phyloP scores from a whole-genome alignment of 2,329 filamentous ascomycete genomes.

The Phialemoniopsis sp. region DNA sequence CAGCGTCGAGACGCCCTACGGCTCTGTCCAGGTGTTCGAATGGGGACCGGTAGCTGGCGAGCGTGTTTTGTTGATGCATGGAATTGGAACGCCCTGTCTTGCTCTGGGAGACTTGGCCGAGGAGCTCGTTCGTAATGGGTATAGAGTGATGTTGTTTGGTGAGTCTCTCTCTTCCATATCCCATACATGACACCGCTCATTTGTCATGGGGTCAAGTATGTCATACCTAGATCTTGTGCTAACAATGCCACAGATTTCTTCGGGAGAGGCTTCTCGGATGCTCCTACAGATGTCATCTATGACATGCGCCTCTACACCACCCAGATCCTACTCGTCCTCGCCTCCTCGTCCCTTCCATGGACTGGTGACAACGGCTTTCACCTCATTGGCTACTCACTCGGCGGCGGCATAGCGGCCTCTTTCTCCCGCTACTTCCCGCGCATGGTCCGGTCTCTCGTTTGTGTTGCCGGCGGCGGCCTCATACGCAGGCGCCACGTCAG shows the following conservation, averaged over 20 bases:
- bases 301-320: conserved; percentile 61
- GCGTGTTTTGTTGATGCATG: conserved; percentile 73
- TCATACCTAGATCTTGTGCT: neutral
- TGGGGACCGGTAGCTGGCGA: conserved; percentile 70
- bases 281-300: conserved; percentile 54
- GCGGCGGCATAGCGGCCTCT: conserved; percentile 67
- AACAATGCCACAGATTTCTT: conserved; percentile 53
- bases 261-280: conserved; percentile 74
- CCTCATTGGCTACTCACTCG: conserved; percentile 75
- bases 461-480: conserved; percentile 67
- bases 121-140: conserved; percentile 53
- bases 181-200: no score
- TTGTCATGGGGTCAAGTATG: no score
- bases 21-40: conserved; percentile 71
- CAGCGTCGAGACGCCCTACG: conserved; percentile 67
- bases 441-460: conserved; percentile 57
- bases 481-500: conserved; percentile 60
- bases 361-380: conserved; percentile 53
- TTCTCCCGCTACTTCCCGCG: conserved; percentile 68
- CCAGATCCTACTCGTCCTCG: conserved; percentile 62
- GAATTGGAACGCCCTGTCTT: conserved; percentile 75
- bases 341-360: conserved; percentile 59
- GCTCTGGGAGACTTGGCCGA: conserved; percentile 63
- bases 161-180: conserved; percentile 22
- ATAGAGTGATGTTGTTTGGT: conserved; percentile 76